phyloP scores from a whole-genome alignment of 257 asterid genomes.

The Gentiana macrophylla region DNA sequence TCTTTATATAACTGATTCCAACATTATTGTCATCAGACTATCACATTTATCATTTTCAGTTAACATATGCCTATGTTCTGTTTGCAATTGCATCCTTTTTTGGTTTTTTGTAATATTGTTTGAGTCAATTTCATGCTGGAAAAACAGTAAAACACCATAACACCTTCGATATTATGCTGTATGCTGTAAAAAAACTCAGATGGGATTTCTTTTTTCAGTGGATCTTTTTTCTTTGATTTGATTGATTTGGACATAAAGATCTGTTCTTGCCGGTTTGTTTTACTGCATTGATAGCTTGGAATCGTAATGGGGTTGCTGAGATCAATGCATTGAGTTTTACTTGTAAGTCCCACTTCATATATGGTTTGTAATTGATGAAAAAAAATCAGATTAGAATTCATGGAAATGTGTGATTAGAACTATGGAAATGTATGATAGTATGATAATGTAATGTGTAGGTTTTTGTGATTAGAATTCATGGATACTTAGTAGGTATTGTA shows the following conservation, averaged over 20 bases:
- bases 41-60: slow-evolving; percentile 27
- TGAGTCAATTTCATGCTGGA: slow-evolving; percentile 11
- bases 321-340: slow-evolving; percentile 44
- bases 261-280: slow-evolving; percentile 22
- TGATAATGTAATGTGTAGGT: no score
- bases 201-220: slow-evolving; percentile 14
- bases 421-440: no score
- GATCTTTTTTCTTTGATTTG: slow-evolving; percentile 16
- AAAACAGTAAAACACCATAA: slow-evolving; percentile 2
- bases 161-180: slow-evolving; percentile 30
- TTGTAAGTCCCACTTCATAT: slow-evolving; percentile 17
- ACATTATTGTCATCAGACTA: slow-evolving; percentile 19
- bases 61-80: slow-evolving; percentile 31
- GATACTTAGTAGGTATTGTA: no score
- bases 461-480: no score
- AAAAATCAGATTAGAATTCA: background rate
- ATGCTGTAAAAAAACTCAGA: slow-evolving; percentile 5
- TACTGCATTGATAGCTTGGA: slow-evolving; percentile 14
- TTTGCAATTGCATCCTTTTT: slow-evolving; percentile 22
- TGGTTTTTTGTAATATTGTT: slow-evolving; percentile 30
- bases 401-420: no score
- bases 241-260: slow-evolving; percentile 33
- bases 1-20: slow-evolving; percentile 35
- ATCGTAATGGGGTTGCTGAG: slow-evolving; percentile 40
- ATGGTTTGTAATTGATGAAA: slow-evolving; percentile 31